Percentiles rank a stretch among this genome's conserved stretches.
Evolutionary conservation across 192 early-diverging fungal species (phyloP).

Genomic region (Kappamyces sp.): DNA sequence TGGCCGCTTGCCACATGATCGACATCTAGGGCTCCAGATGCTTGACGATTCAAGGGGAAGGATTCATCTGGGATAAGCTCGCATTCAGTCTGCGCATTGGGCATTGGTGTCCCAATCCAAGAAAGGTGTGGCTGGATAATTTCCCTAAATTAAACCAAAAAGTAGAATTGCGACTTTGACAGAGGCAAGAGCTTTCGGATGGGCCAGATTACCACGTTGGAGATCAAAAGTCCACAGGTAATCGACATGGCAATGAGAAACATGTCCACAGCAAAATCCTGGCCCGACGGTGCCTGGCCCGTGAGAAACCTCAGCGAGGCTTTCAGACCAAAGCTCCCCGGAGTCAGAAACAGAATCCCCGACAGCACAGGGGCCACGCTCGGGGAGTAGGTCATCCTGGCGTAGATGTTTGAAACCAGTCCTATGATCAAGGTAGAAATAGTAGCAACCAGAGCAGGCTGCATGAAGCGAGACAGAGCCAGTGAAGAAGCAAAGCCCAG

Average conservation of each 20-base stretch:
- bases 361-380: slow-evolving; percentile 76
- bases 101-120: too few species aligned
- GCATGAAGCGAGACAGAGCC: slow-evolving; percentile 42
- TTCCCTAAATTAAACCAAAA: too few species aligned
- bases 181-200: slow-evolving; percentile 5
- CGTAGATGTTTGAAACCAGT: slow-evolving; percentile 69
- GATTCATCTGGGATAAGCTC: too few species aligned
- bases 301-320: slow-evolving; percentile 56
- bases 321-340: slow-evolving; percentile 72
- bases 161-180: too few species aligned
- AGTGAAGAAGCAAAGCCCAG: slow-evolving; percentile 64
- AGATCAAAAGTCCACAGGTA: slow-evolving; percentile 40
- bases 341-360: slow-evolving; percentile 76
- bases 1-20: too few species aligned
- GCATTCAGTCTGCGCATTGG: too few species aligned
- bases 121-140: too few species aligned
- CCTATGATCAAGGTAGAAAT: slow-evolving; percentile 76
- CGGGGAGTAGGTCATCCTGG: slow-evolving; percentile 61
- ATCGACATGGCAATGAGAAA: slow-evolving; percentile 39
- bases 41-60: too few species aligned
- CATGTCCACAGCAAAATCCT: slow-evolving; percentile 39
- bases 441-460: slow-evolving; percentile 39
- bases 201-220: slow-evolving; percentile 39
- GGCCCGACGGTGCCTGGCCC: background rate
- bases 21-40: too few species aligned